Conservation (phyloP, 2,329 filamentous ascomycete genomes). For the Ramichloridium luteum region DNA sequence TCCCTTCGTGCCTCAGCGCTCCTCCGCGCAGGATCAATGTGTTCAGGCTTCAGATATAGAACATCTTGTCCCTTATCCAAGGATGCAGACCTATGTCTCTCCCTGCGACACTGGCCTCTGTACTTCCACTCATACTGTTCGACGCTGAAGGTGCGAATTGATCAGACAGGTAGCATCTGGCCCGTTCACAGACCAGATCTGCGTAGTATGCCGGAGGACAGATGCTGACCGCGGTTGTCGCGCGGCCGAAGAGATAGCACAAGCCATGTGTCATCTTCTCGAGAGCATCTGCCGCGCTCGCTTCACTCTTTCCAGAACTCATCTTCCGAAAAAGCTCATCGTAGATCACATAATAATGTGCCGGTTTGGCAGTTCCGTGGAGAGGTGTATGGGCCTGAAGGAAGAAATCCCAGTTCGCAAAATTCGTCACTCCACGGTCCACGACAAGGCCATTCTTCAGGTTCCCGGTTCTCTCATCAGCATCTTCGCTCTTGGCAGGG, state of each 20-base stretch:
- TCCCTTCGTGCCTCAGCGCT: no score
- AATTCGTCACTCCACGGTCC: conserved; percentile 3
- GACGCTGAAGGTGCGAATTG: background rate
- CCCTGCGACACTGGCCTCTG: background rate
- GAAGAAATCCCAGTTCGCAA: conserved; percentile 13
- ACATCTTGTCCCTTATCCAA: conserved; percentile 1
- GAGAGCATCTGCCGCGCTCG: conserved; percentile 2
- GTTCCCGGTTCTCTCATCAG: conserved; percentile 5
- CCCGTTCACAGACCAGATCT: conserved; percentile 13
- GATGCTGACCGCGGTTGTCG: conserved; percentile 23
- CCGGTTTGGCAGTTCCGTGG: conserved; percentile 66
- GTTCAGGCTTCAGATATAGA: conserved; percentile 6
- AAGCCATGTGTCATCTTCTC: conserved; percentile 13
- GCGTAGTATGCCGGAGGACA: conserved; percentile 27
- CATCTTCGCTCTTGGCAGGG: conserved; percentile 7
- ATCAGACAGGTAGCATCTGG: conserved; percentile 2
- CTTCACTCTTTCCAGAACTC: no score
- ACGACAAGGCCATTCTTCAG: conserved; percentile 7
- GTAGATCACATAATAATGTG: conserved; percentile 57
- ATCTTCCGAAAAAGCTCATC: no score
- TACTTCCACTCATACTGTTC: background rate
- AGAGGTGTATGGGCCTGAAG: conserved; percentile 25
- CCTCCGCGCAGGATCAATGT: no score
- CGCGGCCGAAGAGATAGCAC: conserved; percentile 23
- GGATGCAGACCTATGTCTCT: background rate